Base-by-base conservation (phyloP, 179 eudicot species). In the Nepenthes alata region DNA sequence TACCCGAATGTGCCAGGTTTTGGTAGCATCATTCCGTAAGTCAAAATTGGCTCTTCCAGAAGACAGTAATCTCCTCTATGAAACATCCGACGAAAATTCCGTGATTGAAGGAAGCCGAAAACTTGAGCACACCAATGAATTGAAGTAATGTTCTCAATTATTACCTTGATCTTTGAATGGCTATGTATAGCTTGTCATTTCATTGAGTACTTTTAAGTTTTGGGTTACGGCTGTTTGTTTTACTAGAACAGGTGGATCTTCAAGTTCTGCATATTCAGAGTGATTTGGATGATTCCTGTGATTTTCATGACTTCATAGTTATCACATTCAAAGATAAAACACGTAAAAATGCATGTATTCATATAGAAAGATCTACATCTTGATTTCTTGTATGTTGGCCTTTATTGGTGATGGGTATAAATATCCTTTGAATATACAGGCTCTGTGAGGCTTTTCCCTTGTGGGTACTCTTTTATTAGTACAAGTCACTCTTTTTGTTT, bases 41-140 rank as follows among this genome's bases (percentile, higher is more conserved):
- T 68, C 74, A 48, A 67, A 68, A 47, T 35, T 79, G 47, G 69
- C 55, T 38, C 62, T 67, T 12, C 84, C 86, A 44, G 58, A 58
- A 34, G 82, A 79, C n/a, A 66, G 64, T 13, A 14, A 60, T 49
- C 72, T 58, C 48, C 70, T 85, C 9, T 81, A 83, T 65, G 74
- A 77, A 63, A 79, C 79, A 70, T 74, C 60, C 56, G 77, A 76
- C 3, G 70, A 81, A 45, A 74, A 67, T 69, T 76, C 84, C 37
- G 68, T 55, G 4, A 79, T 81, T 16, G 78, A 77, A 48, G 70
- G 72, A 57, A 72, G 77, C 57, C 81, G 91, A 67, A 83, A 77
- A 65, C 81, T 85, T 54, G 77, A 72, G 57, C 91, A 85, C 57
- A 74, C 91, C 0, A 70, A 85, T 15, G 83, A 81, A 64, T 59